Base-by-base conservation (phyloP, 176 grass and related monocot species). In the Paspalum notatum region DNA sequence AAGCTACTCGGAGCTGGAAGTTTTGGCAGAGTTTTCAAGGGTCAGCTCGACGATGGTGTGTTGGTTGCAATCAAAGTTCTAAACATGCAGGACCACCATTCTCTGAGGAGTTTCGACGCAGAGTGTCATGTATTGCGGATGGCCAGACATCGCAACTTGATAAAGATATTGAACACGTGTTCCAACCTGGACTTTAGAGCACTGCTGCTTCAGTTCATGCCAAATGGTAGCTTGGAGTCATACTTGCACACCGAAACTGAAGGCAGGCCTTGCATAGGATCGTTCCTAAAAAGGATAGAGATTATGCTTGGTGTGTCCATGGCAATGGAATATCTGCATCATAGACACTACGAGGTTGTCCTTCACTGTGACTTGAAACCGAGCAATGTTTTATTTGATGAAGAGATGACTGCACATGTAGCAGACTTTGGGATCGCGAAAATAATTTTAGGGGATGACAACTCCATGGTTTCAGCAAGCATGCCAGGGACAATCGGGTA, bases 121-220 rank as follows among this genome's bases (percentile, higher is more conserved):
- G 62, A 70, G 44, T 70, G 67, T 15, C 11, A 12, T 16, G 67
- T 48, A 0, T 12, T 49, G 21, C n/a, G 44, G 22, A 48, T 70
- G 67, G 44, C 12, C 22, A 21, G 67, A 26, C 67, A 70, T 15
- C 67, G 44, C 44, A 70, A 70, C 44, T 26, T 70, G 65, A 68
- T 68, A 68, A 68, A 43, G 40, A 45, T 68, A 12, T 0, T 68
- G 0, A 68, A n/a, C 65, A 68, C 65, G 1, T 68, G 65, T 45
- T 68, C 65, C 18, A 68, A 45, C 65, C 9, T 68, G 10, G 65
- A 68, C 4, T 68, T 68, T 18, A 68, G 40, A 68, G 65, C 65
- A 44, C 10, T 65, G 37, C 27, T 65, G 32, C 64, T 67, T 43
- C 9, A 67, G 64, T 67, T n/a, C 18, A 67, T 67, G 64, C 39